Base-by-base conservation (phyloP, 2,329 filamentous ascomycete genomes). In the Penicillium brasilianum region DNA sequence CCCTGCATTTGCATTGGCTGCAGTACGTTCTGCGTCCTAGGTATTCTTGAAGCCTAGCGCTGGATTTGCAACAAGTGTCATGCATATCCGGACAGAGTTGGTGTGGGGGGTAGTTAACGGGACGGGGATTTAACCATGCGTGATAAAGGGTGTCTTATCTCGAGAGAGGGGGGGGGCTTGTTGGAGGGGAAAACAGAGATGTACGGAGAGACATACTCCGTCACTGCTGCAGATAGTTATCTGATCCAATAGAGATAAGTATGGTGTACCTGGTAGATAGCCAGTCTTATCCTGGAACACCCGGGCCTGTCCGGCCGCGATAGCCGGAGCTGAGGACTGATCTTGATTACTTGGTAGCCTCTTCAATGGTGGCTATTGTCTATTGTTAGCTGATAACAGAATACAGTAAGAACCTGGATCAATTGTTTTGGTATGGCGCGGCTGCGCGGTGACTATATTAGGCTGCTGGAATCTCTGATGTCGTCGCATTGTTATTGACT, bases 281-380 rank as follows among this genome's bases (percentile, higher is more conserved):
- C 11, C 39, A 30, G 44, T 48, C 44, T 30, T 30, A 30, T 18
- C 44, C 44, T 48, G 9, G 44, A 18, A 28, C 25, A 30, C 44
- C 44, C 44, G 44, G 14, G 22, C 22, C 43, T 30, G 22, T 48
- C 44, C 44, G 44, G 44, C 44, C 44, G 44, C 44, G 44, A 48
- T 48, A 48, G 44, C 44, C 44, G 44, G 25, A 8, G 16, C 14
- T 48, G 44, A 28, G 10, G 20, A 43, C 5, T n/a, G 16, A 18
- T 28, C 43, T 22, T 16, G 14, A 30, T 9, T 46, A 16, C 44
- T n/a, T 30, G 3, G 22, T 48, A 28, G 22, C 22, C 18, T 13
- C 2, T 18, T n/a, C 20, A 13, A 18, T 18, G 39, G 18, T 43
- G 18, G 11, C 37, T 43, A 43, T 43, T 20, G 39, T 20, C 37